Evolutionary conservation across 2,329 filamentous ascomycete genomes (phyloP).

Genomic region (Tolypocladium amazonense): DNA sequence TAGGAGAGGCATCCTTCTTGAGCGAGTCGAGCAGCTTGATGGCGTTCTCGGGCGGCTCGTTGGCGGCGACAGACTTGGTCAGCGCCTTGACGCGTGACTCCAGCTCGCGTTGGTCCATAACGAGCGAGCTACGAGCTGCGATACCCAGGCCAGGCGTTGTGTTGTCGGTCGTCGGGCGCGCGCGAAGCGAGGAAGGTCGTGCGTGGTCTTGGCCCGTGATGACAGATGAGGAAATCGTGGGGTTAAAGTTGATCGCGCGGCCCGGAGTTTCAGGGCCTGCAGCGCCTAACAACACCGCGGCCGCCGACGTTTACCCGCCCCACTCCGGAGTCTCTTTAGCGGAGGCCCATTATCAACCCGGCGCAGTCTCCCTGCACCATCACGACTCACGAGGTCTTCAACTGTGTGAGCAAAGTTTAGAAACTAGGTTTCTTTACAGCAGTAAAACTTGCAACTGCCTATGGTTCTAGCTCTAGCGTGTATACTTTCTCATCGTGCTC

Average conservation of each 20-base stretch:
- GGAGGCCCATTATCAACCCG: neutral
- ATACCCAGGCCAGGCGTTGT: neutral
- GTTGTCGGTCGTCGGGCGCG: neutral
- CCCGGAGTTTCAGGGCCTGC: slow-evolving; percentile 1
- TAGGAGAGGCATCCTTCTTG: slow-evolving; percentile 70
- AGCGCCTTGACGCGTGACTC: slow-evolving; percentile 67
- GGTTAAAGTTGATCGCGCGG: neutral
- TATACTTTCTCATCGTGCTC: too few species aligned
- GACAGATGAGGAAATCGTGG: neutral
- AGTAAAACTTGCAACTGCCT: too few species aligned
- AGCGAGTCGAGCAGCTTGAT: slow-evolving; percentile 67
- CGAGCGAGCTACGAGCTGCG: neutral
- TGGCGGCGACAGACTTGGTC: slow-evolving; percentile 64
- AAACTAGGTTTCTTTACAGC: too few species aligned
- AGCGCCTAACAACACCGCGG: neutral
- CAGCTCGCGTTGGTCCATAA: slow-evolving; percentile 76
- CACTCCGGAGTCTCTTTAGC: neutral
- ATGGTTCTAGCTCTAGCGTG: too few species aligned
- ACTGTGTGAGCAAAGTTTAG: too few species aligned
- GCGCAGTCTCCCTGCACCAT: too few species aligned
- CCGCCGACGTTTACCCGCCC: slow-evolving; percentile 2
- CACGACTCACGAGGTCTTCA: too few species aligned
- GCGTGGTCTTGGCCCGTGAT: neutral
- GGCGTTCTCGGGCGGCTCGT: slow-evolving; percentile 63
- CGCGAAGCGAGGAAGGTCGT: neutral